These are phyloP conservation scores for Cordyceps javanica DNA, from an alignment of 2,329 filamentous ascomycete species.

Conservation along the genomic window DNA sequence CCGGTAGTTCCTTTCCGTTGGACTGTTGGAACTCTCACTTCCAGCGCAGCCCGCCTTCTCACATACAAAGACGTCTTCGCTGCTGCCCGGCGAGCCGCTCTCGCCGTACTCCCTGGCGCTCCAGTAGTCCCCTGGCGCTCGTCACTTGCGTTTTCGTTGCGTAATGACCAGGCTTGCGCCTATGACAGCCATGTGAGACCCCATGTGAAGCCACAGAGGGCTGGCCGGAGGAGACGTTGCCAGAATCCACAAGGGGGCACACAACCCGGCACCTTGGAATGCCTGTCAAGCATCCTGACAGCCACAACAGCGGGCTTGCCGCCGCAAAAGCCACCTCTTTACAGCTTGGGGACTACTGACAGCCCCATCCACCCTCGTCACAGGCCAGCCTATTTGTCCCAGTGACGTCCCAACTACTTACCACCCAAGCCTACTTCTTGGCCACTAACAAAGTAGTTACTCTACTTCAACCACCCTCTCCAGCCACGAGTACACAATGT, in stretches of 20 bases:
- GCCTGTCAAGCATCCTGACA: not conserved
- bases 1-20: not conserved
- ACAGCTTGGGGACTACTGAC: constrained; percentile 1
- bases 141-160: not conserved
- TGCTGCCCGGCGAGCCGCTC: not conserved
- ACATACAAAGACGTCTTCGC: not conserved
- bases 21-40: not conserved
- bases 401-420: not conserved
- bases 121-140: not conserved
- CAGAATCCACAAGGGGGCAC: not conserved
- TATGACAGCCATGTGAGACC: not conserved
- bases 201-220: not conserved
- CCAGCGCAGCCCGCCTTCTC: no score
- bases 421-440: not conserved
- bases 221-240: not conserved
- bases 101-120: not conserved
- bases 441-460: not conserved
- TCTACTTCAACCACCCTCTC: not conserved
- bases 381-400: not conserved
- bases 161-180: constrained; percentile 2
- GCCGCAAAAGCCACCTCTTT: not conserved
- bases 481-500: not conserved
- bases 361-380: not conserved
- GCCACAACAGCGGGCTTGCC: constrained; percentile 1
- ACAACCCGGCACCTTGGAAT: constrained; percentile 8